These are phyloP conservation scores for Pleurotus ostreatus DNA, from an alignment of 768 basidiomycete species.

Conservation along the genomic window DNA sequence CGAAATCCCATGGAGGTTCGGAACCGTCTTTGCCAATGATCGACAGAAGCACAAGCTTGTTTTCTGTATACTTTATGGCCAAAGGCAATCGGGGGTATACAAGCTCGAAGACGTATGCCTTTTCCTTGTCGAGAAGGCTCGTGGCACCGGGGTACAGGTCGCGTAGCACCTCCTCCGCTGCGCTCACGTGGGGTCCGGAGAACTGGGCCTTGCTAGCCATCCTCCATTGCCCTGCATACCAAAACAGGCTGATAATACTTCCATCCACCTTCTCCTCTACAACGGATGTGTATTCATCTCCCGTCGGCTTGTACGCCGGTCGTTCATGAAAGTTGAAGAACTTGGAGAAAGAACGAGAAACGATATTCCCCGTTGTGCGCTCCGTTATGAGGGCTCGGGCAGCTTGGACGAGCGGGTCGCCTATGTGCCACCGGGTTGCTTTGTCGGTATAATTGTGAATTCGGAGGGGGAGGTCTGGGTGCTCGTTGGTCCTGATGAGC, in stretches of 20 bases:
- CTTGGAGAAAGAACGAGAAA: slow-evolving; percentile 12
- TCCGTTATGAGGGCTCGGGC: slow-evolving; percentile 11
- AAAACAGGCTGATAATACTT: slow-evolving; percentile 12
- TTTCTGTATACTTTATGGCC: neutral
- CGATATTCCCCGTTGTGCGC: neutral
- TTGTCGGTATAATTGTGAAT: slow-evolving; percentile 12
- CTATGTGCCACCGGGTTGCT: neutral
- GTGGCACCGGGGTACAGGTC: slow-evolving; percentile 8
- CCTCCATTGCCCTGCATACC: slow-evolving; percentile 10
- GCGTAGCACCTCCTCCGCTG: slow-evolving; percentile 7
- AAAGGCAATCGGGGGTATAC: slow-evolving; percentile 5
- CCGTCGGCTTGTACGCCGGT: slow-evolving; percentile 6
- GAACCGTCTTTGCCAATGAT: slow-evolving; percentile 3
- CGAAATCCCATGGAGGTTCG: slow-evolving; percentile 10
- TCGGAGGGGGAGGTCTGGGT: slow-evolving; percentile 9
- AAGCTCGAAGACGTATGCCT: slow-evolving; percentile 13
- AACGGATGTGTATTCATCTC: neutral
- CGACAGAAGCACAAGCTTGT: neutral
- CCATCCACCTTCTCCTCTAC: slow-evolving; percentile 14
- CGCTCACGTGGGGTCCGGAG: slow-evolving; percentile 5
- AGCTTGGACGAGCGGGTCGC: slow-evolving; percentile 8
- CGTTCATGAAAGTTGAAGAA: slow-evolving; percentile 12
- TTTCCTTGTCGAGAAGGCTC: slow-evolving; percentile 2
- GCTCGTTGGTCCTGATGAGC: slow-evolving; percentile 11
- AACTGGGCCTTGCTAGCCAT: slow-evolving; percentile 10